Base-by-base conservation (phyloP, 2,329 filamentous ascomycete species). In the Diaporthe ilicicola region DNA sequence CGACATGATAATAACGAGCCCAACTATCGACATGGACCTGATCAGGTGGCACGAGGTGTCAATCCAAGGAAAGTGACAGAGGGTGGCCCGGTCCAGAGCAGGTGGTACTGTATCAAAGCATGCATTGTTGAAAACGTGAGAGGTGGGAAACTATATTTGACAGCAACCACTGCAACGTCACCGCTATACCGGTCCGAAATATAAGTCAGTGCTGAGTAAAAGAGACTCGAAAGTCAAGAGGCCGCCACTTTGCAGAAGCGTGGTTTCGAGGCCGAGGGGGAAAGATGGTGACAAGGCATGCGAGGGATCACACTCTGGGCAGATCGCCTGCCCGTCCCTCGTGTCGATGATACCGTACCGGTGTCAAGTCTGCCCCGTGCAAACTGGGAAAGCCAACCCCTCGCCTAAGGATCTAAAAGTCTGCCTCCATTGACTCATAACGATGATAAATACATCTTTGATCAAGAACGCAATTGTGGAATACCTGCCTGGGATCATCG, bases 371-470 rank as follows among this genome's bases (percentile, higher is more conserved):
- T 50, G 59, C 59, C 29, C 59, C 44, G n/a, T 37, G 13, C 19
- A 4, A 4, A 34, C 13, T 37, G 19, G 10, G 29, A 50, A 27
- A 24, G 34, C 59, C 24, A n/a, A 22, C 17, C 22, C 44, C 37
- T 10, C 29, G 10, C 27, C 24, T 17, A 56, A 34, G 22, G 42
- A 44, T 59, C 64, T 70, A 56, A 68, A 56, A 39, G 37, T 50
- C 50, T 59, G 55, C 51, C 55, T 48, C 64, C 39, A 68, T 71
- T 69, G 68, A 72, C 37, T 29, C 55, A 17, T 68, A 32, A 32
- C 65, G 51, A 66, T 61, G 56, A 69, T 70, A 72, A 50, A 72
- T 72, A 67, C 69, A 68, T 70, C 44, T 22, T 46, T 42, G 39
- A 37, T 29, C 59, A 50, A 37, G 32, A 66, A 59, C 64, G 50